A percentile compares a stretch with the other conserved stretches of the same genome.
phyloP scores from a whole-genome alignment of 805 yeast genomes.

The Candida koratica region DNA sequence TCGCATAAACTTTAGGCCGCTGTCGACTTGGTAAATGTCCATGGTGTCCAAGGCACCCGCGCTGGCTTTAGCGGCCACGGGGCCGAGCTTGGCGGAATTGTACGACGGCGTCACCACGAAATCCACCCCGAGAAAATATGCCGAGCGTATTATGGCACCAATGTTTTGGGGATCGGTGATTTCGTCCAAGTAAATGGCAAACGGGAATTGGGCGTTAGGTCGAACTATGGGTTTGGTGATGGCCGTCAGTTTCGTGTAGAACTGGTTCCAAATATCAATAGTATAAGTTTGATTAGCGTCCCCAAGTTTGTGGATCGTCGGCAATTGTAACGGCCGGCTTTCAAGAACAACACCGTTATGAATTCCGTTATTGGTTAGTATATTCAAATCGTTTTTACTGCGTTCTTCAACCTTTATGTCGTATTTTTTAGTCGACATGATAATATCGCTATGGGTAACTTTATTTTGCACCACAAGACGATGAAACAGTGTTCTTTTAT shows the following conservation, averaged over 20 bases:
- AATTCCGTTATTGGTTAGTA: constrained; percentile 60
- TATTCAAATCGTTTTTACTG: constrained; percentile 52
- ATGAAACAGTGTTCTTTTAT: constrained; percentile 50
- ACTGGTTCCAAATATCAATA: constrained; percentile 9
- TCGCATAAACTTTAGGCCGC: constrained; percentile 62
- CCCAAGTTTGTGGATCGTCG: constrained; percentile 23
- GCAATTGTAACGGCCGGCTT: constrained; percentile 49
- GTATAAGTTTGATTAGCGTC: constrained; percentile 13
- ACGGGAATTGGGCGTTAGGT: constrained; percentile 38
- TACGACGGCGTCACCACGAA: constrained; percentile 65
- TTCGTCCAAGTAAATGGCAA: constrained; percentile 75
- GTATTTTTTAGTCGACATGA: constrained; percentile 42
- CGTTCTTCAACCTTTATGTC: constrained; percentile 36
- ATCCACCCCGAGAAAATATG: constrained; percentile 80
- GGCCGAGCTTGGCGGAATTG: constrained; percentile 71
- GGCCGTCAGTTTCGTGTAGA: constrained; percentile 9
- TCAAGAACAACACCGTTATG: constrained; percentile 80
- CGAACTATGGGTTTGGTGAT: constrained; percentile 18
- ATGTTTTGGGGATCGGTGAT: constrained; percentile 83
- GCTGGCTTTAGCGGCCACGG: constrained; percentile 74
- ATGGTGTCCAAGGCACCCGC: constrained; percentile 81
- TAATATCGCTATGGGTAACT: constrained; percentile 42
- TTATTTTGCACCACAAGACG: constrained; percentile 38
- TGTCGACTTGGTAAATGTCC: constrained; percentile 54
- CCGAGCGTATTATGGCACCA: constrained; percentile 79